Percentiles rank a stretch among this genome's conserved stretches.
Evolutionary conservation across 2,329 filamentous ascomycete species (phyloP).

Genomic region (Colletotrichum sp.): DNA sequence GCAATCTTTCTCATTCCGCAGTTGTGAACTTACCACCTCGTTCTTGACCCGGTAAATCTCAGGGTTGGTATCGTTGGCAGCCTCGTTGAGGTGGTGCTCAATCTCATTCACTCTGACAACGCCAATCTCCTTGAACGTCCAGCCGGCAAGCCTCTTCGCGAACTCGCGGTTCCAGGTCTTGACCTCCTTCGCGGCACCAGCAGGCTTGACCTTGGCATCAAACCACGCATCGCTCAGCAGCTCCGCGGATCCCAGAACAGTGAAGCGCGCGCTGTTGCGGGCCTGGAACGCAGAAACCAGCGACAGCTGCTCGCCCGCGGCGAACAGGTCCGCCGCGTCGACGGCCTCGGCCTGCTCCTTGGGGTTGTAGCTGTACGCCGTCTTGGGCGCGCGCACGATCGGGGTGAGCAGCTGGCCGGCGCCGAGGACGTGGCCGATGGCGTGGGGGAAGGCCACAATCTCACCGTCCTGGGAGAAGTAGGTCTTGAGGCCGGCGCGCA

Average conservation of each 20-base stretch:
- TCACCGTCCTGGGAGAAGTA: constrained; percentile 73
- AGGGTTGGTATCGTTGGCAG: constrained; percentile 72
- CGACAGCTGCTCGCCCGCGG: constrained; percentile 80
- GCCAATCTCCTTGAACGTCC: constrained; percentile 94
- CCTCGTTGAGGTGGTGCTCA: constrained; percentile 74
- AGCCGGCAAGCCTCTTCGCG: constrained; percentile 83
- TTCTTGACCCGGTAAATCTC: constrained; percentile 95
- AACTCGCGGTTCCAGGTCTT: constrained; percentile 85
- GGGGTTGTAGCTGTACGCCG: constrained; percentile 92
- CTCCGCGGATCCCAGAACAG: constrained; percentile 84
- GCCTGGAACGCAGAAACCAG: constrained; percentile 89
- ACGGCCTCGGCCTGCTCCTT: constrained; percentile 79
- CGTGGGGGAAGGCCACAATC: constrained; percentile 80
- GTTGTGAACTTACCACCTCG: constrained; percentile 76
- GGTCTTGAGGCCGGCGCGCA: constrained; percentile 74
- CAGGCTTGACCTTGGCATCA: constrained; percentile 75
- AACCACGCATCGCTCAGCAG: constrained; percentile 91
- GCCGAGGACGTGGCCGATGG: constrained; percentile 83
- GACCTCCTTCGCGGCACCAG: constrained; percentile 51
- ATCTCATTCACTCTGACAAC: constrained; percentile 85
- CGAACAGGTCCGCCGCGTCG: constrained; percentile 79
- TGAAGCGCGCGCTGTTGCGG: constrained; percentile 90
- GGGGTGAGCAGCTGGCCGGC: constrained; percentile 79
- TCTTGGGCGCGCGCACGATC: constrained; percentile 80
- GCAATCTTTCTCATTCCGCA: fast-evolving